A percentile compares a stretch with the other conserved stretches of the same genome.
Conservation (phyloP, 441 rosid genomes). For the Gossypium trilobum region DNA sequence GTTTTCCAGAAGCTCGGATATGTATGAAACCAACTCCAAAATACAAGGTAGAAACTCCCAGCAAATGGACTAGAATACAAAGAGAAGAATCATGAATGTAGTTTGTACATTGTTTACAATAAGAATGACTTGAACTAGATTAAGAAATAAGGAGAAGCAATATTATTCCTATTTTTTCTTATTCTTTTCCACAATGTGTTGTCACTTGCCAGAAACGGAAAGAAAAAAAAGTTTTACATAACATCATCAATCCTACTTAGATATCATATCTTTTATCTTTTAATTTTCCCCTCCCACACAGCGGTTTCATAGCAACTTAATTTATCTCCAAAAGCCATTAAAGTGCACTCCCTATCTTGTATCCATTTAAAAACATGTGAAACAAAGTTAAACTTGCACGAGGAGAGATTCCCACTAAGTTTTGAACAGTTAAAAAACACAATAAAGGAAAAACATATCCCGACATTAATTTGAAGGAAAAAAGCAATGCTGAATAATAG, state of each 20-base stretch:
- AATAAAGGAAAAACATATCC: constrained; percentile 4
- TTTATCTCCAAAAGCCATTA: background rate
- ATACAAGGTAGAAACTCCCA: background rate
- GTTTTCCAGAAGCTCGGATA: background rate
- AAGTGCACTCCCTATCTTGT: background rate
- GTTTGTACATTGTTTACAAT: background rate
- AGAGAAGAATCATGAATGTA: background rate
- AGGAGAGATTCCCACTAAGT: background rate
- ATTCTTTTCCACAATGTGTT: background rate
- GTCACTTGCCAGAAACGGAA: background rate
- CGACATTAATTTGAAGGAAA: background rate
- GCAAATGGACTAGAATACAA: background rate
- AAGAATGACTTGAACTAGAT: background rate
- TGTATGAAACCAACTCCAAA: background rate
- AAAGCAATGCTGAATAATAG: constrained; percentile 3
- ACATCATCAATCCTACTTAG: background rate
- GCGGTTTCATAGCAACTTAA: background rate
- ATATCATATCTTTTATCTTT: background rate
- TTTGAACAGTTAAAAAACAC: background rate
- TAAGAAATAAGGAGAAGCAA: background rate
- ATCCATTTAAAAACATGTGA: background rate
- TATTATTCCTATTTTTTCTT: background rate
- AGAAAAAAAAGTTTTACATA: background rate
- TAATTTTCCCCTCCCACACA: background rate
- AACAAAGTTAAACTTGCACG: background rate